These are phyloP conservation scores for Picea sitchensis DNA, from an alignment of 75 land plant genomes.

Conservation along the genomic window DNA sequence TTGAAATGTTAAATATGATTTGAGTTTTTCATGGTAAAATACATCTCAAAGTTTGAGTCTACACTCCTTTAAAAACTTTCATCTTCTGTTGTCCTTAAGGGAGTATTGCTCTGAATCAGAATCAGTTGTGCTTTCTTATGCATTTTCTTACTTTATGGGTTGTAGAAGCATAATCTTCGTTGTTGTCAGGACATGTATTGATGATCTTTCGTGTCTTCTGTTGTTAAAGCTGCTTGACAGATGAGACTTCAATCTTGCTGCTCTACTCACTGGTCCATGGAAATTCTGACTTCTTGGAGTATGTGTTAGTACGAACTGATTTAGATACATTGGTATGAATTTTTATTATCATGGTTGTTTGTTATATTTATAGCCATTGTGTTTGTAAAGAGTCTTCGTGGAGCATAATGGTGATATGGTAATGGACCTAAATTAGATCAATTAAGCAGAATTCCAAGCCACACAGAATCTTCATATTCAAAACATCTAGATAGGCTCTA, in stretches of 20 bases:
- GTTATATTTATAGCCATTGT: background rate
- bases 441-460: too few relatives aligned
- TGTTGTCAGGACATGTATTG: background rate
- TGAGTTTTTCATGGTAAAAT: background rate
- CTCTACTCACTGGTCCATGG: constrained; percentile 89
- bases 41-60: constrained; percentile 1
- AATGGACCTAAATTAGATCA: too few relatives aligned
- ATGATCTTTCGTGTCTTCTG: background rate
- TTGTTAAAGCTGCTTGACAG: constrained; percentile 53
- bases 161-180: background rate
- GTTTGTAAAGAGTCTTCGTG: background rate
- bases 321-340: constrained; percentile 80
- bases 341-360: constrained; percentile 3
- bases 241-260: constrained; percentile 63
- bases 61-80: background rate
- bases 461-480: too few relatives aligned
- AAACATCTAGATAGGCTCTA: too few relatives aligned
- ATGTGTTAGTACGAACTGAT: constrained; percentile 89
- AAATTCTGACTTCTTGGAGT: constrained; percentile 78
- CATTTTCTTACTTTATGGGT: background rate
- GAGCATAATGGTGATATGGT: too few relatives aligned
- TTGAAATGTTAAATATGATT: background rate
- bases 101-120: background rate
- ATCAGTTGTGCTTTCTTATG: background rate
- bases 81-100: background rate